Conservation (phyloP, 2,329 filamentous ascomycete species). For the Cercospora citrullina region DNA sequence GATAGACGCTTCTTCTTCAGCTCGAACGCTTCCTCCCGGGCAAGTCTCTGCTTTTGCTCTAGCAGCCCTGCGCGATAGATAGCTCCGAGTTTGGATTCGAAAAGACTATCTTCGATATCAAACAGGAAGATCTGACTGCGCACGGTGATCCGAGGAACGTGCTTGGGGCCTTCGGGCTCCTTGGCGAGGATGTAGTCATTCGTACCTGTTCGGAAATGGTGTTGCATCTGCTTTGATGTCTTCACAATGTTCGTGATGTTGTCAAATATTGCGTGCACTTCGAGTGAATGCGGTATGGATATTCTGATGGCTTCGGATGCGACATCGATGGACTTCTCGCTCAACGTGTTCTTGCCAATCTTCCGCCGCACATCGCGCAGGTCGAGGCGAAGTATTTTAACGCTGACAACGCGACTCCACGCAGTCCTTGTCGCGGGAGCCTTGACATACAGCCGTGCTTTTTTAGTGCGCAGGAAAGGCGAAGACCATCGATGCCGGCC, state of each 20-base stretch:
- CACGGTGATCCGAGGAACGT: constrained; percentile 81
- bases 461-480: constrained; percentile 74
- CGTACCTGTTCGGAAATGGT: constrained; percentile 83
- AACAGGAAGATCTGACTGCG: constrained; percentile 81
- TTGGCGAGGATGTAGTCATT: constrained; percentile 88
- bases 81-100: constrained; percentile 94
- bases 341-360: constrained; percentile 52
- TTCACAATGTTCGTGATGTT: constrained; percentile 88
- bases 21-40: constrained; percentile 84
- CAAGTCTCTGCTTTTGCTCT: constrained; percentile 86
- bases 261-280: constrained; percentile 88
- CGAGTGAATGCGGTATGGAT: constrained; percentile 85
- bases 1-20: constrained; percentile 86
- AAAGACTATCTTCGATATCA: constrained; percentile 91
- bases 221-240: constrained; percentile 84
- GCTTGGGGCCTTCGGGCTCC: constrained; percentile 79
- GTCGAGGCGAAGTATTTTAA: constrained; percentile 79
- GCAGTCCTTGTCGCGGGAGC: constrained; percentile 77
- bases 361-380: constrained; percentile 75
- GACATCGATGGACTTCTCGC: constrained; percentile 82
- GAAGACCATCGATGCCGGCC: constrained; percentile 85
- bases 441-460: constrained; percentile 83
- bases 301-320: constrained; percentile 82
- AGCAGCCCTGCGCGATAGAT: constrained; percentile 88
- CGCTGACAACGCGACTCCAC: constrained; percentile 83